Evolutionary conservation across 1,284 basidiomycete genomes (phyloP).

Genomic region (Leccinum solheimii): DNA sequence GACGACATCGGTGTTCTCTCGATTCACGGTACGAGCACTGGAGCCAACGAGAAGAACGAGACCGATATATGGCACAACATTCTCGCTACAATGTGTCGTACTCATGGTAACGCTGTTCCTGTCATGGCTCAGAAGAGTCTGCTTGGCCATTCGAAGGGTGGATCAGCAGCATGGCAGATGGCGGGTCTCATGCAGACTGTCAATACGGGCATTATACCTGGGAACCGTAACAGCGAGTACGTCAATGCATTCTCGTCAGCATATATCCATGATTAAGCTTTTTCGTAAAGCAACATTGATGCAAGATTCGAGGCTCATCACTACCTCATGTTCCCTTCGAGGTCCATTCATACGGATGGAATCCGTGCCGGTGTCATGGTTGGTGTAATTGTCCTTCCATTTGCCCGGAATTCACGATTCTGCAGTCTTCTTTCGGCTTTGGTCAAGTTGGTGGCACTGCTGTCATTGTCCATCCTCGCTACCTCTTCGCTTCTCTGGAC

Average conservation of each 20-base stretch:
- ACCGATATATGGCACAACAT: constrained; percentile 96
- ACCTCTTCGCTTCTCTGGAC: constrained; percentile 84
- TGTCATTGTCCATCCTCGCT: constrained; percentile 88
- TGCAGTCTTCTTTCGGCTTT: constrained; percentile 94
- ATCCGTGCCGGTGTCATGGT: constrained; percentile 90
- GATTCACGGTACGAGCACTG: constrained; percentile 94
- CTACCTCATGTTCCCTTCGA: constrained; percentile 96
- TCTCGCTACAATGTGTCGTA: constrained; percentile 85
- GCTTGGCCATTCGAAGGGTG: constrained; percentile 95
- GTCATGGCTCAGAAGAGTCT: constrained; percentile 98
- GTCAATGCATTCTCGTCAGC: constrained; percentile 34
- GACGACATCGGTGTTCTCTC: constrained; percentile 91
- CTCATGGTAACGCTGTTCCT: constrained; percentile 92
- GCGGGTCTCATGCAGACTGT: constrained; percentile 90
- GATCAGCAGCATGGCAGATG: constrained; percentile 97
- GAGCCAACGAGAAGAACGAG: constrained; percentile 99
- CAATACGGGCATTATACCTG: constrained; percentile 87
- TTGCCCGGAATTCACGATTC: constrained; percentile 3
- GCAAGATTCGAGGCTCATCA: constrained; percentile 88
- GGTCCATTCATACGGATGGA: constrained; percentile 90
- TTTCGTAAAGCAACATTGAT: constrained; percentile 77
- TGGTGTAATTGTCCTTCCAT: constrained; percentile 19
- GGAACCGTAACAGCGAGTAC: constrained; percentile 93
- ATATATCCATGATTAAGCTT: constrained; percentile 21
- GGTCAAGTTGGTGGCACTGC: constrained; percentile 97